A percentile compares a stretch with the other conserved stretches of the same genome.
Evolutionary conservation across 2,329 filamentous ascomycete genomes (phyloP).

Genomic region (Pyricularia grisea): DNA sequence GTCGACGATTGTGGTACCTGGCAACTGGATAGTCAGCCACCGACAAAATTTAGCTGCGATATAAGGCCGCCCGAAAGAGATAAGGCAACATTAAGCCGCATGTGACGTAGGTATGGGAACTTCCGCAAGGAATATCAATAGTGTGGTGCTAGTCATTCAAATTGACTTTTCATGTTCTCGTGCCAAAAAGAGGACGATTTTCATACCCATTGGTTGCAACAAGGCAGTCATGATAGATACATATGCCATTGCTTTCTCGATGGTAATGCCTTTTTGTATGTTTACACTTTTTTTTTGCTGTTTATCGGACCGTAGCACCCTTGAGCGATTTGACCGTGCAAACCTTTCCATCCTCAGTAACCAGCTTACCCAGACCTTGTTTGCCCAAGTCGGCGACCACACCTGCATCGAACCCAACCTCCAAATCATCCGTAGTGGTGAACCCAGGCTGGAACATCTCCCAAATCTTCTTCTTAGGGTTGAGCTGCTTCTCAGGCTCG

Average conservation of each 20-base stretch:
- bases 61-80: neutral
- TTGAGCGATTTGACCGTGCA: slow-evolving; percentile 79
- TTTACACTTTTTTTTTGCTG: neutral
- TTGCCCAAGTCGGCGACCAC: slow-evolving; percentile 69
- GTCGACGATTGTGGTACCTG: neutral
- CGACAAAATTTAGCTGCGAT: neutral
- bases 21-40: neutral
- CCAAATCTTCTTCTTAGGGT: slow-evolving; percentile 99
- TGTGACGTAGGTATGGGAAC: neutral
- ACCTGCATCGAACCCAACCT: slow-evolving; percentile 78
- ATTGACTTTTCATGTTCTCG: neutral
- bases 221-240: neutral
- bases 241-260: neutral
- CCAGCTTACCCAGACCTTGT: slow-evolving; percentile 57
- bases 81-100: neutral
- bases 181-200: neutral
- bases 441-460: slow-evolving; percentile 95
- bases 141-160: neutral
- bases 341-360: slow-evolving; percentile 66
- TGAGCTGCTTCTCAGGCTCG: slow-evolving; percentile 85
- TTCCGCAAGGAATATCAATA: neutral
- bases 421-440: slow-evolving; percentile 71
- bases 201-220: neutral
- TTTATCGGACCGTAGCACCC: slow-evolving; percentile 73
- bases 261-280: neutral